These are phyloP conservation scores for Clarireedia homoeocarpa DNA, from an alignment of 2,329 filamentous ascomycete species.

Conservation along the genomic window DNA sequence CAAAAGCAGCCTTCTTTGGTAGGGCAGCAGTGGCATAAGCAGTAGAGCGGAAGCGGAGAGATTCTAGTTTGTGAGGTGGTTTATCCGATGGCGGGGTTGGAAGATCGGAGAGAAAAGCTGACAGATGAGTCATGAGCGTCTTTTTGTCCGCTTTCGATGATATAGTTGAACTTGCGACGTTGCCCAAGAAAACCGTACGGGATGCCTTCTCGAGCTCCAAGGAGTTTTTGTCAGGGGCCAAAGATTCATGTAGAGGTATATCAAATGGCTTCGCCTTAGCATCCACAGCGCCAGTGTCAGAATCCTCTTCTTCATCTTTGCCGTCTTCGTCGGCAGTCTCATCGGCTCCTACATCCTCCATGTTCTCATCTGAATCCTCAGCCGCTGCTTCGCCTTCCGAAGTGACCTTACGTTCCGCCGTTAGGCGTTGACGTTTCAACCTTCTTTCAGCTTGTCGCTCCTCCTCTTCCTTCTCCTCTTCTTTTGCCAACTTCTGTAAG, in stretches of 20 bases:
- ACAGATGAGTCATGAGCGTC: conserved; percentile 65
- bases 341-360: conserved; percentile 19
- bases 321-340: conserved; percentile 23
- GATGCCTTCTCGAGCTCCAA: conserved; percentile 74
- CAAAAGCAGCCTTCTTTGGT: conserved; percentile 91
- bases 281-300: conserved; percentile 17
- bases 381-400: conserved; percentile 26
- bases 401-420: conserved; percentile 31
- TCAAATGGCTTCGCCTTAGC: conserved; percentile 36
- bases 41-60: conserved; percentile 87
- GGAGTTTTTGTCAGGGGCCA: conserved; percentile 43
- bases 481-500: conserved; percentile 53
- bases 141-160: conserved; percentile 76
- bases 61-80: conserved; percentile 68
- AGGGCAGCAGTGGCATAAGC: conserved; percentile 70
- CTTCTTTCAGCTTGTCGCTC: conserved; percentile 34
- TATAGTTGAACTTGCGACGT: conserved; percentile 78
- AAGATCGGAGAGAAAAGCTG: conserved; percentile 59
- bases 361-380: conserved; percentile 22
- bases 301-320: conserved; percentile 21
- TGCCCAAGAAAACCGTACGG: conserved; percentile 87
- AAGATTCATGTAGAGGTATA: conserved; percentile 45
- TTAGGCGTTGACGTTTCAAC: conserved; percentile 45
- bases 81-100: conserved; percentile 37
- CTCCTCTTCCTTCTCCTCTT: conserved; percentile 49